Percentiles rank a stretch among this genome's conserved stretches.
Conservation (phyloP, 225 moss, liverwort and hornwort genomes). For the Pseudoscleropodium purum region DNA sequence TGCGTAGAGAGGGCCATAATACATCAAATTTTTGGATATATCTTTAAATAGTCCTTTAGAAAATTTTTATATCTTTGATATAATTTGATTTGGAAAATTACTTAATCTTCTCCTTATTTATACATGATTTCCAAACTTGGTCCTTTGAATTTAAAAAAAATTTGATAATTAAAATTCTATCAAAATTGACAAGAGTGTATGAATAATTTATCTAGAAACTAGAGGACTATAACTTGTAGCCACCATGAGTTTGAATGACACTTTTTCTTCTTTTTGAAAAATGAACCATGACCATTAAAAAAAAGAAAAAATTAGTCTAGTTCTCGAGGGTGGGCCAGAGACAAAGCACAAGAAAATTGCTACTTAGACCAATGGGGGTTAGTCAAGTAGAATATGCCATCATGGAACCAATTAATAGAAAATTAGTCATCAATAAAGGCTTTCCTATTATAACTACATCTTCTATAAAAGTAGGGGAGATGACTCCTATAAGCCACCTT, state of each 20-base stretch:
- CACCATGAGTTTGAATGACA: background rate
- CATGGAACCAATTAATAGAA: rapidly evolving
- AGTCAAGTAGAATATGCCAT: background rate
- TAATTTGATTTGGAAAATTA: background rate
- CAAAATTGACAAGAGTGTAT: background rate
- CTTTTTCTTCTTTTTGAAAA: background rate
- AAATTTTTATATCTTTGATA: background rate
- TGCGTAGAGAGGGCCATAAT: background rate
- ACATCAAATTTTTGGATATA: background rate
- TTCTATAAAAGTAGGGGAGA: background rate
- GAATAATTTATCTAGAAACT: background rate
- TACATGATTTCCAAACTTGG: background rate
- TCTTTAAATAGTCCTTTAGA: rapidly evolving
- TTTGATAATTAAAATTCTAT: background rate
- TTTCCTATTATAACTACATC: background rate
- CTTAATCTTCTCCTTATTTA: background rate
- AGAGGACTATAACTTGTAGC: too few relatives aligned
- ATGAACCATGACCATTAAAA: background rate
- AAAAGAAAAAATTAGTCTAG: background rate
- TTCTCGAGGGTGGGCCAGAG: rapidly evolving
- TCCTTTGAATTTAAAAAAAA: background rate
- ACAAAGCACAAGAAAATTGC: background rate
- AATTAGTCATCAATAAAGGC: background rate
- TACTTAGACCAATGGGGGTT: background rate
- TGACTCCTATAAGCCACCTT: rapidly evolving